Base-by-base conservation (phyloP, 176 grass and related monocot species). In the Sorghum bicolor region DNA sequence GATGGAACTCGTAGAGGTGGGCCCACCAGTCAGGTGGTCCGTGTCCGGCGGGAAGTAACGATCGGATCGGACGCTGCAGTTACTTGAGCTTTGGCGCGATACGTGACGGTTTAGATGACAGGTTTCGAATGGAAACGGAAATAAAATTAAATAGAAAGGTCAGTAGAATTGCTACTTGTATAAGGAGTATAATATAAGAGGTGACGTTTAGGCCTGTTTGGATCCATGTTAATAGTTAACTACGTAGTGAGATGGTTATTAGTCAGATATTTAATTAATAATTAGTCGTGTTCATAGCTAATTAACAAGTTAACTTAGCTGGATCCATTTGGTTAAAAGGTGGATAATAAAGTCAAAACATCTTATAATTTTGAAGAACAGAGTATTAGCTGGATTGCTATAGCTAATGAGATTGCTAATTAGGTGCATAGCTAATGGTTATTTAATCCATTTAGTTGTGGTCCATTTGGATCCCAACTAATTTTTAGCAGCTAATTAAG, bases 71-170 rank as follows among this genome's bases (percentile, higher is more conserved):
- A 16, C 38, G 25, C 19, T 20, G 43, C 61, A 6, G 34, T 37
- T 68, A 10, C 22, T 7, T 44, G 52, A 60, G 77, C 36, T 89
- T 89, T 70, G 65, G 88, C 83, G 72, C 55, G 83, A n/a, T n/a
- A n/a, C n/a, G 43, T 83, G 83, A n/a, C n/a, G 70, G 76, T 53
- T n/a, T 78, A 5, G 5, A 67, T 44, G 48, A 9, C 8, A 16
- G 25, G 64, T 89, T 89, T 89, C 33, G 77, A 89, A 72, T 29
- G 66, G 58, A 15, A 38, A 13, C 2, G 13, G 70, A 48, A 58
- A 34, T 5, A 4, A 2, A 20, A 53, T 12, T 62, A 26, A 13
- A 5, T 26, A 10, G 28, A 25, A n/a, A 25, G 11, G 2, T 72
- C 24, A 29, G 38, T 72, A 16, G 22, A 24, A 44, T 38, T 52